Evolutionary conservation across 768 basidiomycete genomes (phyloP).

Genomic region (Trametes punicea): DNA sequence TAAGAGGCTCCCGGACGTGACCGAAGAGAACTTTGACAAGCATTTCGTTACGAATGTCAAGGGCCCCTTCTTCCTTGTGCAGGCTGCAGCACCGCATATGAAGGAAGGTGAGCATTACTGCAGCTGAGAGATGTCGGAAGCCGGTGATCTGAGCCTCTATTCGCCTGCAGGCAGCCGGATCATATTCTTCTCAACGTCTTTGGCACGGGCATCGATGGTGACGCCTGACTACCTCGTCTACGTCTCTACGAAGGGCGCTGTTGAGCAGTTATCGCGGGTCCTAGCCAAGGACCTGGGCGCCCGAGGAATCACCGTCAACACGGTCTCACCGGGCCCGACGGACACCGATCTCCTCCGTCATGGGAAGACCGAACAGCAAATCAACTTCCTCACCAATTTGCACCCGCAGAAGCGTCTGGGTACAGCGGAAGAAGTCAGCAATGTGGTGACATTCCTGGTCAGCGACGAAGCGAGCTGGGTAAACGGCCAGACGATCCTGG

Average conservation of each 20-base stretch:
- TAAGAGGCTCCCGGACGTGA: constrained; percentile 45
- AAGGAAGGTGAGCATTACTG: constrained; percentile 34
- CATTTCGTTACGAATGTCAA: constrained; percentile 58
- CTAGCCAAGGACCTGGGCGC: constrained; percentile 57
- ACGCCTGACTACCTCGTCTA: constrained; percentile 49
- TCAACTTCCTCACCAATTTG: constrained; percentile 43
- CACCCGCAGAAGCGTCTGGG: constrained; percentile 48
- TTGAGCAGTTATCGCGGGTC: constrained; percentile 56
- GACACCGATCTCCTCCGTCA: constrained; percentile 54
- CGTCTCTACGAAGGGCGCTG: constrained; percentile 54
- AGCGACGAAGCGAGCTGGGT: constrained; percentile 54
- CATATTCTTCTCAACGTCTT: constrained; percentile 54
- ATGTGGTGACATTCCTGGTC: constrained; percentile 50
- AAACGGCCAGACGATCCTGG: constrained; percentile 54
- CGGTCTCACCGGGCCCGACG: constrained; percentile 52
- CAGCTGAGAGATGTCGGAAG: neutral
- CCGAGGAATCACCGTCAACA: constrained; percentile 54
- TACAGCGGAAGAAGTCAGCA: constrained; percentile 50
- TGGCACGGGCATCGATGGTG: constrained; percentile 43
- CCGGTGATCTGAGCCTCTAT: neutral
- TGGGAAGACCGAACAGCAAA: constrained; percentile 47
- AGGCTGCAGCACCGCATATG: constrained; percentile 43
- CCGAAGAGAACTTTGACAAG: constrained; percentile 49
- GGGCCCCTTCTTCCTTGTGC: constrained; percentile 52
- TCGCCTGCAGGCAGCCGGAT: constrained; percentile 43